Conservation (phyloP, 2,329 filamentous ascomycete genomes). For the Colletotrichum plurivorum region DNA sequence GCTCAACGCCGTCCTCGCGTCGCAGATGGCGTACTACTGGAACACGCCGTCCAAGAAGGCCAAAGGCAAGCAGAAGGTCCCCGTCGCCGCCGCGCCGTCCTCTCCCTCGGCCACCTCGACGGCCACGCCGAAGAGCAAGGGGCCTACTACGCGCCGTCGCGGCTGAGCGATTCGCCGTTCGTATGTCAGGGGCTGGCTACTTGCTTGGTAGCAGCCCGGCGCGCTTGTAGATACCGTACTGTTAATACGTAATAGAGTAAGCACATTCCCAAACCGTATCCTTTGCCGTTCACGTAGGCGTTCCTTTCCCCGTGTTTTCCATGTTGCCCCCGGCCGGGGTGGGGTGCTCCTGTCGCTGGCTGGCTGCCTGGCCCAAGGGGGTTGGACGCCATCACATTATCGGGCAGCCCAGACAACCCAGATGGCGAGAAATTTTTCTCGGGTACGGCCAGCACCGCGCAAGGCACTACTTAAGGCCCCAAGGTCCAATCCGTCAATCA, state of each 20-base stretch:
- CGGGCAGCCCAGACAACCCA: neutral
- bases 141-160: slow-evolving; percentile 60
- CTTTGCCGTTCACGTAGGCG: neutral
- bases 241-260: slow-evolving; percentile 22
- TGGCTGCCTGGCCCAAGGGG: too few species aligned
- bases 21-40: slow-evolving; percentile 98
- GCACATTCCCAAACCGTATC: neutral
- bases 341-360: too few species aligned
- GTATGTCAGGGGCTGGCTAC: neutral
- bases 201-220: neutral
- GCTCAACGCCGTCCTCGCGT: slow-evolving; percentile 89
- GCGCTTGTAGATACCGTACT: slow-evolving; percentile 29
- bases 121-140: slow-evolving; percentile 53
- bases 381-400: too few species aligned
- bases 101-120: slow-evolving; percentile 45
- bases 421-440: neutral
- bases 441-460: neutral
- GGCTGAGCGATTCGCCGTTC: slow-evolving; percentile 47
- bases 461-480: neutral
- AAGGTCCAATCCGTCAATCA: neutral
- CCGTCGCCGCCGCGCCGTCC: slow-evolving; percentile 43
- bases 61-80: slow-evolving; percentile 57
- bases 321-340: too few species aligned
- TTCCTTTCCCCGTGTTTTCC: neutral
- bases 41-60: slow-evolving; percentile 72